Conservation (phyloP, 2,329 filamentous ascomycete genomes). For the Cyphellophora europaea region DNA sequence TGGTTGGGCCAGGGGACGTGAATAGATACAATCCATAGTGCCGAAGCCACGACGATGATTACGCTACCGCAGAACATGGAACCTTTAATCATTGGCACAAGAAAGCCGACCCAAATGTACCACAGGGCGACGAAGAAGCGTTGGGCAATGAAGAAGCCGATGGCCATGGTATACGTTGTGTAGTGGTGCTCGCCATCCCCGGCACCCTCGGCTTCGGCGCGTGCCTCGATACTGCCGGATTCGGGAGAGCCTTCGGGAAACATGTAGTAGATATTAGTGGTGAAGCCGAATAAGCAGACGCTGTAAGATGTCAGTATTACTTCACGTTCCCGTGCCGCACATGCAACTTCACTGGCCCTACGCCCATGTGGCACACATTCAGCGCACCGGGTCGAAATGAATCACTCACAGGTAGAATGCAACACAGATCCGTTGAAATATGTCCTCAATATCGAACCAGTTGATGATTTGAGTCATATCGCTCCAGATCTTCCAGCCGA, state of each 20-base stretch:
- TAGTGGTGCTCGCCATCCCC: neutral
- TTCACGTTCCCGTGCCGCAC: too few species aligned
- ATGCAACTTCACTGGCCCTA: too few species aligned
- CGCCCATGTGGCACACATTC: too few species aligned
- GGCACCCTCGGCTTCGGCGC: neutral
- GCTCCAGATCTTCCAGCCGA: slow-evolving; percentile 23
- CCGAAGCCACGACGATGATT: slow-evolving; percentile 37
- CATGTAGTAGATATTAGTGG: slow-evolving; percentile 49
- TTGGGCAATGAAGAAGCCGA: slow-evolving; percentile 52
- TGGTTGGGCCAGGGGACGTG: slow-evolving; percentile 46
- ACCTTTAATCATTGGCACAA: slow-evolving; percentile 49
- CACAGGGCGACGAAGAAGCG: slow-evolving; percentile 45
- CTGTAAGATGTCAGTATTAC: too few species aligned
- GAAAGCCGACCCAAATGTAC: slow-evolving; percentile 35
- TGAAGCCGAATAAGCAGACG: slow-evolving; percentile 53
- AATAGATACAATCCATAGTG: slow-evolving; percentile 52
- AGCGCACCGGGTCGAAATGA: too few species aligned
- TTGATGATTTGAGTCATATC: slow-evolving; percentile 38
- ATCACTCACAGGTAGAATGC: too few species aligned
- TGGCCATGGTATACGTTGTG: slow-evolving; percentile 47
- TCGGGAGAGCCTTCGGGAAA: neutral
- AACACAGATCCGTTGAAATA: slow-evolving; percentile 49
- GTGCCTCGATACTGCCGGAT: neutral
- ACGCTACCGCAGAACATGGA: slow-evolving; percentile 44
- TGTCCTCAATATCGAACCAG: slow-evolving; percentile 56